Percentiles rank a stretch among this genome's conserved stretches.
These are phyloP conservation scores for Schizosaccharomyces versatilis DNA, from an alignment of 1,139 yeast genomes.

Conservation along the genomic window DNA sequence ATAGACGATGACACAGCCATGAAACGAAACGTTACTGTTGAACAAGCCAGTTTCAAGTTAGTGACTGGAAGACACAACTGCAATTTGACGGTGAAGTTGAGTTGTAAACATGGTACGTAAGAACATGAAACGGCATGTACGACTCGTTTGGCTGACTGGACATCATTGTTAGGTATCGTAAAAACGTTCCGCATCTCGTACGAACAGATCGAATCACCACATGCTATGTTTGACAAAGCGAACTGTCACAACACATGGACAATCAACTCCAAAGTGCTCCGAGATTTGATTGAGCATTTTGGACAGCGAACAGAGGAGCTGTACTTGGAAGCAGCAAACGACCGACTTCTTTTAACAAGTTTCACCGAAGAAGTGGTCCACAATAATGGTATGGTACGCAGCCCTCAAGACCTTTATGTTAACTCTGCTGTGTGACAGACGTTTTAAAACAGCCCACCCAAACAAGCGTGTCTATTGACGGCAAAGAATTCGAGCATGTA, in stretches of 20 bases:
- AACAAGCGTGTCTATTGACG: constrained; percentile 15
- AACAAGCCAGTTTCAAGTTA: background rate
- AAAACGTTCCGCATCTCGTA: constrained; percentile 17
- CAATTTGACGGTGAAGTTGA: background rate
- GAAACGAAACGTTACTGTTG: background rate
- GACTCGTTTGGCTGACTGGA: background rate
- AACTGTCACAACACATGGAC: constrained; percentile 13
- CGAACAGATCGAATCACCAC: constrained; percentile 14
- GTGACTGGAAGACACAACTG: background rate
- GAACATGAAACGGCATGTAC: background rate
- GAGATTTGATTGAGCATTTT: constrained; percentile 17
- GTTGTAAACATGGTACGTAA: background rate
- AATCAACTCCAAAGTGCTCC: constrained; percentile 15
- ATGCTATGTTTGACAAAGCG: constrained; percentile 13
- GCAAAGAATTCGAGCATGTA: constrained; percentile 15
- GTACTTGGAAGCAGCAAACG: constrained; percentile 14
- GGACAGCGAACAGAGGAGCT: constrained; percentile 18
- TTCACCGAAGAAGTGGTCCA: constrained; percentile 15
- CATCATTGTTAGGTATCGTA: constrained; percentile 10
- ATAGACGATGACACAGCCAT: background rate
- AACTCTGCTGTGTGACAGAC: constrained; percentile 10
- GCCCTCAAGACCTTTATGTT: background rate
- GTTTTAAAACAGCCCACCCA: constrained; percentile 18
- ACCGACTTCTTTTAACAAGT: constrained; percentile 14
- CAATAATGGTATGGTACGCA: constrained; percentile 2